Percentiles rank a stretch among this genome's conserved stretches.
Evolutionary conservation across 148 eudicot genomes (phyloP).

Genomic region (Agrostemma githago): DNA sequence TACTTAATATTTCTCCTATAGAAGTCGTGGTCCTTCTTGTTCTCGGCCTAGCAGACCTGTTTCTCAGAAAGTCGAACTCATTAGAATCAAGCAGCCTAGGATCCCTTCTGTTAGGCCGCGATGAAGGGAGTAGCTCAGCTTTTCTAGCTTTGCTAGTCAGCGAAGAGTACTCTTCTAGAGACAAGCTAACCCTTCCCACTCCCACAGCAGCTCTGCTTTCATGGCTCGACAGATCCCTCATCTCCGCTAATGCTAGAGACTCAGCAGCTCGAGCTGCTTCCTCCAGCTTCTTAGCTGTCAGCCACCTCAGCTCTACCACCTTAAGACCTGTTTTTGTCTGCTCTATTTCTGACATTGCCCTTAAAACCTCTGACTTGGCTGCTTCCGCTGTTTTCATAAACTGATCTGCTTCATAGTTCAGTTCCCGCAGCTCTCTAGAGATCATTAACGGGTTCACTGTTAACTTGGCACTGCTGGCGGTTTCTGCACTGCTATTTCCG

Average conservation of each 20-base stretch:
- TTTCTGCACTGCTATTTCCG: constrained; percentile 15
- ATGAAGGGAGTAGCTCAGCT: constrained; percentile 33
- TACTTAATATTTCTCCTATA: constrained; percentile 61
- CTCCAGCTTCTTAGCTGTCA: constrained; percentile 82
- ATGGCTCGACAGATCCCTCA: constrained; percentile 28
- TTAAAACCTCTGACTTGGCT: constrained; percentile 69
- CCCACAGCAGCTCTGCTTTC: background rate
- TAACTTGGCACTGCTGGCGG: constrained; percentile 4
- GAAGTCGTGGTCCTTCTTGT: constrained; percentile 41
- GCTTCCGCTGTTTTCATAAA: constrained; percentile 78
- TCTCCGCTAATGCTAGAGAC: constrained; percentile 74
- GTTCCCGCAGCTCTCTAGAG: constrained; percentile 39
- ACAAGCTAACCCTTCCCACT: constrained; percentile 48
- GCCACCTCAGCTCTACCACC: constrained; percentile 82
- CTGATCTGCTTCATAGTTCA: constrained; percentile 66
- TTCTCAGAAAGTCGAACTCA: constrained; percentile 20
- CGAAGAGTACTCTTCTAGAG: constrained; percentile 63
- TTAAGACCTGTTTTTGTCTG: constrained; percentile 62
- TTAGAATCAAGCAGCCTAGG: constrained; percentile 27
- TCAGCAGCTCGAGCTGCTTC: constrained; percentile 90
- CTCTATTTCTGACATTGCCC: constrained; percentile 80
- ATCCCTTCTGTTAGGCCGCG: constrained; percentile 29
- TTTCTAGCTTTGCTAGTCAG: constrained; percentile 49
- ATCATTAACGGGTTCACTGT: constrained; percentile 20
- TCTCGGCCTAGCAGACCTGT: constrained; percentile 29